Base-by-base conservation (phyloP, 2,329 filamentous ascomycete genomes). In the Aspergillus cejpii region DNA sequence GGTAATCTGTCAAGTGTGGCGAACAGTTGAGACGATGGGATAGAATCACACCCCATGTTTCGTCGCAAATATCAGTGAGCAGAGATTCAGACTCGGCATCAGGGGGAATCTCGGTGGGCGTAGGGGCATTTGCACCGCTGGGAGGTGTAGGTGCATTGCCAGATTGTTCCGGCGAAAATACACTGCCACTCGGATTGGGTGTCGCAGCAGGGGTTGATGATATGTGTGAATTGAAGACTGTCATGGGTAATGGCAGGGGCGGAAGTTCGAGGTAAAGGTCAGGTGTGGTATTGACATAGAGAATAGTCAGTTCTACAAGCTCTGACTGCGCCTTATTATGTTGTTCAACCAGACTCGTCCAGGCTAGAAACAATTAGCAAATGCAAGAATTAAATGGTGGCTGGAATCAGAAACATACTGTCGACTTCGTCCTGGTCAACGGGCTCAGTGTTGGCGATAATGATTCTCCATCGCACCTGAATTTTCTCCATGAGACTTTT, bases 21-120 rank as follows among this genome's bases (percentile, higher is more conserved):
- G 68, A 67, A 45, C 62, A 66, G 45, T 69, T 69, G 26, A 70
- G 54, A 21, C 66, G 71, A 53, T 76, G 74, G 0, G 73, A 73
- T 45, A 83, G 67, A 15, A 80, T 68, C 6, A 81, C 63, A 24
- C 70, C 72, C 77, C 78, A 83, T 1, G 75, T 76, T 50, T 83
- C 79, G 55, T 83, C 79, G 17, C 71, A 72, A 14, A 74, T 62
- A 54, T 83, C 79, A 29, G 78, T 63, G 8, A 83, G 71, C 7
- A 75, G 68, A 2, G 77, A 73, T 40, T 83, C 79, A 0, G 72
- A 69, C 46, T 83, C 79, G 19, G 70, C 49, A 61, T 75, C 62
- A 17, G 60, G 48, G 8, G 61, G 55, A 6, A 61, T 49, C 1
- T 68, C 62, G 5, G 64, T 62, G 12, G 67, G 56, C 6, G 60